phyloP scores from a whole-genome alignment of 2,329 filamentous ascomycete species.

The Berkeleyomyces rouxiae region DNA sequence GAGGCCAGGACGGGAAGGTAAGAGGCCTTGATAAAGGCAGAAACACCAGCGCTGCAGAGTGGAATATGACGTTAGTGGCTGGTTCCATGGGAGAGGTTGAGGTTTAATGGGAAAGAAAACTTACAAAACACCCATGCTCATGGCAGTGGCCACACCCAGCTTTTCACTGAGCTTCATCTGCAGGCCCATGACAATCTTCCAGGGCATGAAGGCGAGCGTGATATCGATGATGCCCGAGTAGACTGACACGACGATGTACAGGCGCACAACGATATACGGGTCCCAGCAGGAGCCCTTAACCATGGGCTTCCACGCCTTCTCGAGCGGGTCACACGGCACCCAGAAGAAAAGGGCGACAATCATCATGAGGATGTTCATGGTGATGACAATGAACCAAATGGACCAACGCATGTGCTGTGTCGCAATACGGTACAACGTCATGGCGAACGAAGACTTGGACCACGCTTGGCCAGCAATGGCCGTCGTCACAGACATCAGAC shows the following conservation, averaged over 20 bases:
- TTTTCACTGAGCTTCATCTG: slow-evolving; percentile 19
- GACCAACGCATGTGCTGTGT: slow-evolving; percentile 16
- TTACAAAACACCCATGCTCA: slow-evolving; percentile 19
- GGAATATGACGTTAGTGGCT: neutral
- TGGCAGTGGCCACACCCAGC: slow-evolving; percentile 17
- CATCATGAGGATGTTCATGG: slow-evolving; percentile 17
- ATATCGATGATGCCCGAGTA: slow-evolving; percentile 16
- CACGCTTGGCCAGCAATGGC: slow-evolving; percentile 10
- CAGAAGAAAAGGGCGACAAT: slow-evolving; percentile 17
- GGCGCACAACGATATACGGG: slow-evolving; percentile 7
- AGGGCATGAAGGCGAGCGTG: slow-evolving; percentile 16
- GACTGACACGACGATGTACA: slow-evolving; percentile 5
- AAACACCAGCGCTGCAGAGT: slow-evolving; percentile 6
- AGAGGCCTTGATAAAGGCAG: slow-evolving; percentile 10
- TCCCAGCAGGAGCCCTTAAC: slow-evolving; percentile 17
- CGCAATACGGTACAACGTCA: slow-evolving; percentile 19
- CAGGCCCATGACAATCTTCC: slow-evolving; percentile 18
- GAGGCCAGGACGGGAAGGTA: slow-evolving; percentile 1
- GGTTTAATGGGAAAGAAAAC: neutral
- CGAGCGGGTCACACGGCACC: slow-evolving; percentile 18
- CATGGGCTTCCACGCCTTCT: slow-evolving; percentile 17
- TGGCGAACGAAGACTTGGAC: slow-evolving; percentile 17
- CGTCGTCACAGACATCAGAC: slow-evolving; percentile 8
- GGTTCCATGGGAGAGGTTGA: neutral
- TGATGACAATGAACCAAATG: slow-evolving; percentile 19